Base-by-base conservation (phyloP, 139 green algal genomes). In the Chara braunii region DNA sequence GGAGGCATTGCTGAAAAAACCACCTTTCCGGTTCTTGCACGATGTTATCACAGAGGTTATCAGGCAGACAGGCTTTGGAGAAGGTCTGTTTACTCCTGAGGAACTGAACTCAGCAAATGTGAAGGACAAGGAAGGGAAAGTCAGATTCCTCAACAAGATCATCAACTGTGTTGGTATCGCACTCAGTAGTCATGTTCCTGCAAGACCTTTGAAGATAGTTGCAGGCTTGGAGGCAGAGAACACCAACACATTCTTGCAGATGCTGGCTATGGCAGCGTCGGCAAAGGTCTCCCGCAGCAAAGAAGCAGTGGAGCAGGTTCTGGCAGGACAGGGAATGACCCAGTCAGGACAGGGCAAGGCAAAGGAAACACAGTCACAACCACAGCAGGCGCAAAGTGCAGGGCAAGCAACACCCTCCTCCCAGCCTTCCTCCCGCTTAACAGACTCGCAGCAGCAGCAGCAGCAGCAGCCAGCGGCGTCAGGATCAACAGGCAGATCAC, bases 21-120 rank as follows among this genome's bases (percentile, higher is more conserved):
- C 86, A 0, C 87, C 87, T 5, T 94, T 94, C 36, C 70, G 86
- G 33, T 92, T 90, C 70, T 74, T 92, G n/a, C 87, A 94, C 37
- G 87, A 94, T 71, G 72, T 94, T 18, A 72, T 94, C 2, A 78
- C 77, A 22, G 87, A 83, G 68, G 74, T 93, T 3, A 80, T 85
- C 64, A 22, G 36, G 0, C 80, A 50, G 7, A 90, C 84, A 3
- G 86, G 83, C 2, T 94, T 91, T 68, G 87, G 84, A 3, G 55
- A 78, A 5, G 84, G 82, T 0, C 74, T 94, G 1, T 94, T 74
- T 48, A 44, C 26, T 8, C 86, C 80, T 0, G 42, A 70, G 14
- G 87, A 94, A 67, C 31, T 81, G 7, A 79, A 90, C 48, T 72
- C 78, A 0, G 81, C 81, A 37, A 78, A 80, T 2, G 82, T 92